phyloP scores from a whole-genome alignment of 208 protist genomes.

The Wallacemonas collosoma region DNA sequence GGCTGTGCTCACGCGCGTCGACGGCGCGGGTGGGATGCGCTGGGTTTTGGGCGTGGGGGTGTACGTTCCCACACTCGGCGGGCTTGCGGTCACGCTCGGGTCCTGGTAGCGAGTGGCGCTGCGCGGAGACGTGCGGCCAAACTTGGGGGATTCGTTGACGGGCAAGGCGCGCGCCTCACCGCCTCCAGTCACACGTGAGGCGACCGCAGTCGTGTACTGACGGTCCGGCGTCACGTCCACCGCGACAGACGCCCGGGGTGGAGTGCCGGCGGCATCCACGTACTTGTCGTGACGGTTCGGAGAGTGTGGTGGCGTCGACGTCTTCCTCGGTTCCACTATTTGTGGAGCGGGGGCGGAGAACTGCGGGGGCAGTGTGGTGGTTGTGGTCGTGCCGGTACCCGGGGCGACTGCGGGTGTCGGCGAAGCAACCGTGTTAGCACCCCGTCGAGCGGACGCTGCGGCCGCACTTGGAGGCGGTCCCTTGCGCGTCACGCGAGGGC shows the following conservation, averaged over 20 bases:
- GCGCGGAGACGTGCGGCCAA: background rate
- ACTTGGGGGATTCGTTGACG: background rate
- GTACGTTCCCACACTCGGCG: background rate
- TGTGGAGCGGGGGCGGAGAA: background rate
- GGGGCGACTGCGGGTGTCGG: background rate
- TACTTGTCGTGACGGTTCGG: background rate
- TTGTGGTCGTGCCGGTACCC: background rate
- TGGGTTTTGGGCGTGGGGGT: background rate
- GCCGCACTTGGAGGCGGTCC: background rate
- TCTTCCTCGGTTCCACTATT: background rate
- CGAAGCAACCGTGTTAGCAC: background rate
- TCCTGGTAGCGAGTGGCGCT: background rate
- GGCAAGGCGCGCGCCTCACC: background rate
- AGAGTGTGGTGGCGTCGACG: background rate
- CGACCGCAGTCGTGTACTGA: background rate
- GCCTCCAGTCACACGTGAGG: background rate
- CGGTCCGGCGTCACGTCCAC: background rate
- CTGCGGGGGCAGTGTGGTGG: background rate
- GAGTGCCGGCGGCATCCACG: background rate
- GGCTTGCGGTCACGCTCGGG: background rate
- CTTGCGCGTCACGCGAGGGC: slow-evolving; percentile 15
- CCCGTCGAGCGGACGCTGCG: background rate
- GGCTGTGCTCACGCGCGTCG: background rate
- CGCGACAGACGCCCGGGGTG: background rate
- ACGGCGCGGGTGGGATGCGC: background rate